phyloP scores from a whole-genome alignment of 768 basidiomycete species.

The Trametes villosa region DNA sequence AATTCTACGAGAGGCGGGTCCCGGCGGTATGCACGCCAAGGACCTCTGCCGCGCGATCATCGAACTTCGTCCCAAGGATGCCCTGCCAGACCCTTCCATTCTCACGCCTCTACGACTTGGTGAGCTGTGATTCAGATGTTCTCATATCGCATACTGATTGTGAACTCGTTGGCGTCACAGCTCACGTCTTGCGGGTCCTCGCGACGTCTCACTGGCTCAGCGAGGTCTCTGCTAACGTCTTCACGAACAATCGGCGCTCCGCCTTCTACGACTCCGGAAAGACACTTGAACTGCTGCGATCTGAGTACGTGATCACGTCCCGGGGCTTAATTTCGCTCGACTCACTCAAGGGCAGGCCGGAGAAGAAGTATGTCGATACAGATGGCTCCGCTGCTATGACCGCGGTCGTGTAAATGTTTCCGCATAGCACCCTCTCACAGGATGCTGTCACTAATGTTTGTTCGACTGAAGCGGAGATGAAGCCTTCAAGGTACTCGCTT shows the following conservation, averaged over 20 bases:
- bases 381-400: conserved; percentile 73
- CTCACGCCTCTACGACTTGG: conserved; percentile 44
- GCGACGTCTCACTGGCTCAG: conserved; percentile 78
- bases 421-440: background rate
- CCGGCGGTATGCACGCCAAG: conserved; percentile 52
- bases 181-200: conserved; percentile 72
- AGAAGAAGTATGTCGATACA: conserved; percentile 66
- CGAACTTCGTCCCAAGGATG: conserved; percentile 5
- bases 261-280: conserved; percentile 73
- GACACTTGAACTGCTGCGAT: conserved; percentile 49
- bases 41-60: conserved; percentile 43
- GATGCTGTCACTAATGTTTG: background rate
- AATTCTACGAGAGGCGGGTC: conserved; percentile 67
- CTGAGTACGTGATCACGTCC: conserved; percentile 42
- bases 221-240: conserved; percentile 72
- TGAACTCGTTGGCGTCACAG: conserved; percentile 40
- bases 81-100: background rate
- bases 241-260: conserved; percentile 71
- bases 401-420: conserved; percentile 61
- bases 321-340: background rate
- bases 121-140: conserved; percentile 44
- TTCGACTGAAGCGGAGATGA: conserved; percentile 57
- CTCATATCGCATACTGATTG: conserved; percentile 27
- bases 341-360: conserved; percentile 47
- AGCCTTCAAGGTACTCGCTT: conserved; percentile 73